Conservation (phyloP, 805 yeast genomes). For the Monosporozyma siamensis region DNA sequence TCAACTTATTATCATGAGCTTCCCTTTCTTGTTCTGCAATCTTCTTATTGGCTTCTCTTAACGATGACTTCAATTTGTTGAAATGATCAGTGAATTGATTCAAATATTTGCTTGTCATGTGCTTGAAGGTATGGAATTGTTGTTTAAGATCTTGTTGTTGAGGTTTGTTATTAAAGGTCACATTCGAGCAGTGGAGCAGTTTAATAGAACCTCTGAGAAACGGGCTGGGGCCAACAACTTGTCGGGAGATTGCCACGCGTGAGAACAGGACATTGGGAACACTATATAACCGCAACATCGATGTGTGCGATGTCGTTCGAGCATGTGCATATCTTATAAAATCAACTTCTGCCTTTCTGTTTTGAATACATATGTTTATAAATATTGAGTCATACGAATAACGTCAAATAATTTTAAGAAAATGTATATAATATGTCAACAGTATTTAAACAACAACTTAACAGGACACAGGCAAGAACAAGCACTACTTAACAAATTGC, state of each 20-base stretch:
- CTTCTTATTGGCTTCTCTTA: slow-evolving; percentile 32
- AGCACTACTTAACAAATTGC: no score
- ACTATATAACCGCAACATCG: neutral
- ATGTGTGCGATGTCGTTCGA: no score
- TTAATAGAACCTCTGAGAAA: neutral
- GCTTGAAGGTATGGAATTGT: slow-evolving; percentile 1
- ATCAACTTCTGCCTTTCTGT: no score
- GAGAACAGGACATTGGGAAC: neutral
- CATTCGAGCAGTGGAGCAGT: neutral
- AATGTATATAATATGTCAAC: no score
- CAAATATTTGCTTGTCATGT: slow-evolving; percentile 12
- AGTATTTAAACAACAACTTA: no score
- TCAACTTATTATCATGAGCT: slow-evolving; percentile 25
- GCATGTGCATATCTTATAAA: no score
- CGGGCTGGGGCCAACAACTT: no score
- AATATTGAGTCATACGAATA: no score
- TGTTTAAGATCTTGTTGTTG: neutral
- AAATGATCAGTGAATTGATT: slow-evolving; percentile 10
- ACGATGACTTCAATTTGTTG: slow-evolving; percentile 28
- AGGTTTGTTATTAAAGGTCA: neutral
- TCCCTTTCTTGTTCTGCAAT: slow-evolving; percentile 32
- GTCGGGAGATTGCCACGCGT: no score
- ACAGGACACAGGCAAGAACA: no score
- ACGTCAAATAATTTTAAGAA: no score
- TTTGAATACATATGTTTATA: no score